Evolutionary conservation across 2,329 filamentous ascomycete species (phyloP), one percentile per base, ranked within the genome.

Genomic region (Ambrosiella xylebori): DNA sequence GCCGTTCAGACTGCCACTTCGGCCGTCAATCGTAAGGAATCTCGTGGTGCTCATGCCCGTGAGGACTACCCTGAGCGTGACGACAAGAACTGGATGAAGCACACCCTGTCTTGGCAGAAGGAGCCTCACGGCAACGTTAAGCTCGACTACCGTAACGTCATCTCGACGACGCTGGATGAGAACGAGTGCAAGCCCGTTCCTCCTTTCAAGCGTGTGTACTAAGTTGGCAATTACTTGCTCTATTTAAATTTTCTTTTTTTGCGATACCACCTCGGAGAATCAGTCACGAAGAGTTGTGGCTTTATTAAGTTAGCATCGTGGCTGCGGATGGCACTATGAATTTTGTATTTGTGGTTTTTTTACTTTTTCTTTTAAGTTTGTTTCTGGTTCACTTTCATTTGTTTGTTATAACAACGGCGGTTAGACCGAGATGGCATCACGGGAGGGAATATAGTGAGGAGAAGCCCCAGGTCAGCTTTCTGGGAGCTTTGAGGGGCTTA

Each of bases 51-150:
- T 27, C 93, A 98, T 73, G 93, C 93, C 64, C 86, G 93, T 64
- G 93, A 98, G 77, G 93, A 98, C 70, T 97, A 72, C 79, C 91
- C 91, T 59, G 90, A 97, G 15, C 85, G 93, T 76, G 88, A 97
- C 69, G 93, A 98, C 69, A 78, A 84, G 72, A 85, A 94, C 72
- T 97, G 91, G 91, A 96, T 96, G 91, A 97, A 97, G 84, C 93
- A 98, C 80, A 95, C 88, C 51, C 80, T 98, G 62, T 88, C 85
- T 64, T 98, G 85, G 85, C 93, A 98, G 79, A 94, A 88, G 84
- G 71, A 84, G 69, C 87, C 90, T 39, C 91, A 97, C 67, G 86
- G 85, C 68, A 81, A 88, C 74, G 82, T 93, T 58, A 85, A 97
- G 62, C 77, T 97, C 63, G 77, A 81, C 62, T 97, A 97, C 80